Percentiles rank a stretch among this genome's conserved stretches.
Conservation (phyloP, 441 rosid species). For the Caryocar brasiliense region DNA sequence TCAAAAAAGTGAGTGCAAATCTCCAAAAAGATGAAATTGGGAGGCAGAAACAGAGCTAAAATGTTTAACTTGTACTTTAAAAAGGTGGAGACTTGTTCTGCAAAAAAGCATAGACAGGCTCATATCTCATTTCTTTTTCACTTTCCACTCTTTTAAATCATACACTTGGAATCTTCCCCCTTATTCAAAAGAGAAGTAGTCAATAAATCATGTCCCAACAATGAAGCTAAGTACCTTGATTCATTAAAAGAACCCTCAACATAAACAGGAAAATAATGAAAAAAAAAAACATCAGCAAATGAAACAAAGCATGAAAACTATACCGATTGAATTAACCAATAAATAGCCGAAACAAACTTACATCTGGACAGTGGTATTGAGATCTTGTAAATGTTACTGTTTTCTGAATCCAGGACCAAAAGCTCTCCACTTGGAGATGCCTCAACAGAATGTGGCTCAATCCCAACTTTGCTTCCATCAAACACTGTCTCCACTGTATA, state of each 20-base stretch:
- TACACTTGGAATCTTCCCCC: slow-evolving; percentile 10
- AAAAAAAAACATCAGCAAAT: background rate
- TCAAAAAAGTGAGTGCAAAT: slow-evolving; percentile 12
- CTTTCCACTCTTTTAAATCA: background rate
- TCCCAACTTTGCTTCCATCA: slow-evolving; percentile 93
- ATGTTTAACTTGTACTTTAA: slow-evolving; percentile 10
- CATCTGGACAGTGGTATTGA: slow-evolving; percentile 71
- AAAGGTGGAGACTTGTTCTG: slow-evolving; percentile 40
- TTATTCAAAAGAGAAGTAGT: background rate
- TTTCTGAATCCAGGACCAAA: slow-evolving; percentile 74
- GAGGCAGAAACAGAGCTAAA: slow-evolving; percentile 11
- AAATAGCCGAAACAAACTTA: slow-evolving; percentile 30
- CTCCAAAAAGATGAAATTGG: slow-evolving; percentile 17
- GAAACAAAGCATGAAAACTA: background rate
- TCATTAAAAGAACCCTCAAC: background rate
- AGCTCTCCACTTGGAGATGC: slow-evolving; percentile 74
- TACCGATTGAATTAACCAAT: background rate
- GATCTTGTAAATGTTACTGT: slow-evolving; percentile 80
- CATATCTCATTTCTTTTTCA: background rate
- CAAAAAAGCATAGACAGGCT: slow-evolving; percentile 34
- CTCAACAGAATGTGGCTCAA: slow-evolving; percentile 76
- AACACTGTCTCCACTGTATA: slow-evolving; percentile 83
- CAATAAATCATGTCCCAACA: slow-evolving; percentile 10
- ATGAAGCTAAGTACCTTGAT: slow-evolving; percentile 26
- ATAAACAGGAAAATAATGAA: background rate